phyloP scores from a whole-genome alignment of 306 rosid species.

The Mimosa pudica region DNA sequence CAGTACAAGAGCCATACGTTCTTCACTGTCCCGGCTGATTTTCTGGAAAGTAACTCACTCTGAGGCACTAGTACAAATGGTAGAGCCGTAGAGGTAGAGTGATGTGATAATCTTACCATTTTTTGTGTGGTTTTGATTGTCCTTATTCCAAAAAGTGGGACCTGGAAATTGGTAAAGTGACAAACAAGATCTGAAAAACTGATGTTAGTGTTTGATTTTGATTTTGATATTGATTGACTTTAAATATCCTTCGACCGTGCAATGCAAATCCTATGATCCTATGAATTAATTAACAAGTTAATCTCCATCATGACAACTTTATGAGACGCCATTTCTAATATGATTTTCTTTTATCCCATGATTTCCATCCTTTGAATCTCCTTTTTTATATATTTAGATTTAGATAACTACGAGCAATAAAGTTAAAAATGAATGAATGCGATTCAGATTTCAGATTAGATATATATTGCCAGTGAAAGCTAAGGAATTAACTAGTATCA shows the following conservation, averaged over 20 bases:
- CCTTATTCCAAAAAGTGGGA: background rate
- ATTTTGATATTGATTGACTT: background rate
- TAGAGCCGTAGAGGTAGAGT: background rate
- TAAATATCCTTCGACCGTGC: background rate
- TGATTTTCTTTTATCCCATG: background rate
- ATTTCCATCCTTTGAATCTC: background rate
- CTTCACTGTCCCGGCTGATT: too few relatives aligned
- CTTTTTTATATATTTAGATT: background rate
- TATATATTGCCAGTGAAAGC: background rate
- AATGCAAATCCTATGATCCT: background rate
- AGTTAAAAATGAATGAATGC: background rate
- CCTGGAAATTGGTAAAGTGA: background rate
- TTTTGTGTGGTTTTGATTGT: too few relatives aligned
- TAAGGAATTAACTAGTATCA: background rate
- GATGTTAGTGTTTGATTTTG: background rate
- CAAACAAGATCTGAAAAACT: background rate
- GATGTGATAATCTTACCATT: background rate
- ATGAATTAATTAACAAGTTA: background rate
- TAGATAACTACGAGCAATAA: background rate
- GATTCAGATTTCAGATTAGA: background rate
- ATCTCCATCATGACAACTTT: background rate
- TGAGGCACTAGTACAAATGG: too few relatives aligned
- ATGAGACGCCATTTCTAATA: background rate
- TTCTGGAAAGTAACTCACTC: too few relatives aligned
- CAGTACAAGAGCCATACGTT: too few relatives aligned